Base-by-base conservation (phyloP, 805 yeast species). In the Torulaspora franciscae region DNA sequence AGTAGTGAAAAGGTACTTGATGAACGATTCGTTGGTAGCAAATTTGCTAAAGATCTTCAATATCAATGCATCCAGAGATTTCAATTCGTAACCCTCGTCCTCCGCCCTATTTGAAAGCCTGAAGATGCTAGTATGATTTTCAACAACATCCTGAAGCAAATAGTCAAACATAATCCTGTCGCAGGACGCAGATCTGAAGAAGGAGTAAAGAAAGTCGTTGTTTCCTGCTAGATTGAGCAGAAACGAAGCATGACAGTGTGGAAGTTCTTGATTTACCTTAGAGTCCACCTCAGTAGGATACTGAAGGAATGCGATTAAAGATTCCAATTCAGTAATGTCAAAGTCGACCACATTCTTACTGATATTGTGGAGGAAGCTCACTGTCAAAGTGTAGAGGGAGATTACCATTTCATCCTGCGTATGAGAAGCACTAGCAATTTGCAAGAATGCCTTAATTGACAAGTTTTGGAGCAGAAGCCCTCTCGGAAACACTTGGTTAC, bases 11-110 rank as follows among this genome's bases (percentile, higher is more conserved):
- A 68, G 50, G 42, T 60, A 69, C 14, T 62, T 59, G 14, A 62
- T 55, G 46, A 59, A 69, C 0, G 72, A 67, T 50, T 67, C 73
- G 50, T 66, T 66, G 6, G 57, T 42, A 6, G 65, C 55, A 7
- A 68, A 40, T 32, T 50, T 61, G 6, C 43, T 47, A 47, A 66
- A 67, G 1, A 63, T 54, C 30, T 57, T 59, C 7, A 68, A 34
- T 7, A 65, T 32, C 4, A 54, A 42, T 6, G 56, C 26, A 10
- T 50, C 65, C 39, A 49, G 43, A 6, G 55, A 24, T 4, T 54
- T 44, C 6, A 62, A 37, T 4, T 49, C 45, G 19, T 43, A 33
- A 2, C 45, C 34, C 9, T 43, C 46, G 9, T 36, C 39, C 7
- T 40, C 28, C 4, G 24, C 22, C 3, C 32, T 30, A 11, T 41